Evolutionary conservation across 2,329 filamentous ascomycete species (phyloP).

Genomic region (Botrytis deweyae): DNA sequence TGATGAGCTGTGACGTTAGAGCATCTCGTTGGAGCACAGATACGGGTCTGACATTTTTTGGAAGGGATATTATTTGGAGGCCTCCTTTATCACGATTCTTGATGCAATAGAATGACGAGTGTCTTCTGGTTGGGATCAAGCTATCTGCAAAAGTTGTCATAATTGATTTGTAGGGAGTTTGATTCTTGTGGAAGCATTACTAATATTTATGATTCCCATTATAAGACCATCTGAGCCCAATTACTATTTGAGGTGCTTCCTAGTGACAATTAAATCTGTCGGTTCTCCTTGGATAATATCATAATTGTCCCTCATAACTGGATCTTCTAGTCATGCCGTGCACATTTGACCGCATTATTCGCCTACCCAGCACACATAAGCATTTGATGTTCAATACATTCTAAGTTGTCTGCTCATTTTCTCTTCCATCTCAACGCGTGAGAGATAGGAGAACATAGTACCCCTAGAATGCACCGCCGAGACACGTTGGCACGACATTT

Average conservation of each 20-base stretch:
- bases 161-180: not conserved
- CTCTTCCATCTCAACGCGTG: not conserved
- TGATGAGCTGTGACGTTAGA: conserved; percentile 64
- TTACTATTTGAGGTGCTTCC: not conserved
- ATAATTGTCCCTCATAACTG: not conserved
- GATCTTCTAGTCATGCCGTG: not conserved
- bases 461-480: no score
- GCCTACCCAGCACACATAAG: not conserved
- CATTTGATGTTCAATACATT: not conserved
- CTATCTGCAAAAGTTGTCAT: not conserved
- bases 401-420: no score
- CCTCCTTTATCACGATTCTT: not conserved
- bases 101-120: not conserved
- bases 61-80: not conserved
- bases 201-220: not conserved
- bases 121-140: not conserved
- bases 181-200: not conserved
- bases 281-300: not conserved
- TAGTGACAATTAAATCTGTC: not conserved
- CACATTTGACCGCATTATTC: not conserved
- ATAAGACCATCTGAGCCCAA: not conserved
- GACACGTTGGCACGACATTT: not conserved
- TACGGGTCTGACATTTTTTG: conserved; percentile 59
- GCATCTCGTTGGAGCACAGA: conserved; percentile 63
- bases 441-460: not conserved